Evolutionary conservation across 345 rosid genomes (phyloP).

Genomic region (Mercurialis annua): DNA sequence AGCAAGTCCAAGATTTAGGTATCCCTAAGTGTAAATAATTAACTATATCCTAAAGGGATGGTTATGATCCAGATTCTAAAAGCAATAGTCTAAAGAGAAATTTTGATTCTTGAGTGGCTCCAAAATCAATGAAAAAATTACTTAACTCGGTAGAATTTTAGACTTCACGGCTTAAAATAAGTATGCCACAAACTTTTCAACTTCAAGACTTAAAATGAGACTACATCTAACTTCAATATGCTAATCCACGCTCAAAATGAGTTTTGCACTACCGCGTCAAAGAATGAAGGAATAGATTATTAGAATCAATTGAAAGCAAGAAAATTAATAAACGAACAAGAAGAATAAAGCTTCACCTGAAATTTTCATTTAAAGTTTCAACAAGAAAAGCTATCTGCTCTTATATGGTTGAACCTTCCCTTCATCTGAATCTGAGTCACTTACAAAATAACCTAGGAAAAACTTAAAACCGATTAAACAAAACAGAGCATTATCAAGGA

Average conservation of each 20-base stretch:
- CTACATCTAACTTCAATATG: neutral
- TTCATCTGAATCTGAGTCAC: constrained; percentile 71
- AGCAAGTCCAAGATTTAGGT: no score
- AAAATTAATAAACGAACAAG: neutral
- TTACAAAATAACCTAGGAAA: constrained; percentile 58
- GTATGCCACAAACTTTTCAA: neutral
- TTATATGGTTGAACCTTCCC: constrained; percentile 25
- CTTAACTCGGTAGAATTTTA: no score
- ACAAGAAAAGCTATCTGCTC: neutral
- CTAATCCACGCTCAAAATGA: neutral
- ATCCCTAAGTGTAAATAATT: no score
- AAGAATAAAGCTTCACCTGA: neutral
- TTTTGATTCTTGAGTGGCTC: no score
- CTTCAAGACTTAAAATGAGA: neutral
- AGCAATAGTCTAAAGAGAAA: no score
- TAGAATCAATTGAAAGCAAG: constrained; percentile 12
- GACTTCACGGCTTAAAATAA: no score
- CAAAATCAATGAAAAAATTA: no score
- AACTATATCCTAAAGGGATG: no score
- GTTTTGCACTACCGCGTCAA: neutral
- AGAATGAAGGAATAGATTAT: neutral
- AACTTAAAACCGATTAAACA: constrained; percentile 1
- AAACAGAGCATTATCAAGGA: neutral
- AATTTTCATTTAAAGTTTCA: neutral
- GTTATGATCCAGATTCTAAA: no score